Percentiles rank a stretch among this genome's conserved stretches.
These are phyloP conservation scores for Pichia terricola DNA, from an alignment of 1,139 yeast species.

Conservation along the genomic window DNA sequence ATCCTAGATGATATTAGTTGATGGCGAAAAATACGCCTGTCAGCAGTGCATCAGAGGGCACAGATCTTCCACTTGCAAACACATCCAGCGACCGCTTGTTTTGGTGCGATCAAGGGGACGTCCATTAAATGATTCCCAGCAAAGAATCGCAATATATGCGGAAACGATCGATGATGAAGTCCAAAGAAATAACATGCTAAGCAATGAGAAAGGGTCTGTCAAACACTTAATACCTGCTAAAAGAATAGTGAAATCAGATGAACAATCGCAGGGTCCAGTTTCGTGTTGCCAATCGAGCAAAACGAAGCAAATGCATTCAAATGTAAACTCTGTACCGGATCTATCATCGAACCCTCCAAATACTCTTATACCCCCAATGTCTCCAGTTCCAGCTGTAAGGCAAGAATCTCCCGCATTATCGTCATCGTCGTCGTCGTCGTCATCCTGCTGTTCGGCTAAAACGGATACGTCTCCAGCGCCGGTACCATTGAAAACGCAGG, in stretches of 20 bases:
- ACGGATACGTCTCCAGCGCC: not conserved
- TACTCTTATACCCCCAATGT: not conserved
- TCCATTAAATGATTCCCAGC: constrained; percentile 48
- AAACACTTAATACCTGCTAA: constrained; percentile 6
- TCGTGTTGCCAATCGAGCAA: not conserved
- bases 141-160: constrained; percentile 51
- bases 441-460: not conserved
- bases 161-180: constrained; percentile 26
- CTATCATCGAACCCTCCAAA: not conserved
- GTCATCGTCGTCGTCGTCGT: not conserved
- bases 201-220: constrained; percentile 2
- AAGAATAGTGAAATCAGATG: not conserved
- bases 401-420: too few species aligned
- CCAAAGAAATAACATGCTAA: constrained; percentile 3
- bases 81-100: constrained; percentile 66
- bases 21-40: constrained; percentile 84
- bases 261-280: not conserved
- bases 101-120: constrained; percentile 87
- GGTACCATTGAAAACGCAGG: not conserved
- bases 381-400: not conserved
- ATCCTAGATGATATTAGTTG: constrained; percentile 63
- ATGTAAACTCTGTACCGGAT: not conserved
- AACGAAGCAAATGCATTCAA: not conserved
- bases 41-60: constrained; percentile 89
- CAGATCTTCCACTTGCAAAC: constrained; percentile 79